phyloP scores from a whole-genome alignment of 2,329 filamentous ascomycete genomes.

The Aspergillus latus region DNA sequence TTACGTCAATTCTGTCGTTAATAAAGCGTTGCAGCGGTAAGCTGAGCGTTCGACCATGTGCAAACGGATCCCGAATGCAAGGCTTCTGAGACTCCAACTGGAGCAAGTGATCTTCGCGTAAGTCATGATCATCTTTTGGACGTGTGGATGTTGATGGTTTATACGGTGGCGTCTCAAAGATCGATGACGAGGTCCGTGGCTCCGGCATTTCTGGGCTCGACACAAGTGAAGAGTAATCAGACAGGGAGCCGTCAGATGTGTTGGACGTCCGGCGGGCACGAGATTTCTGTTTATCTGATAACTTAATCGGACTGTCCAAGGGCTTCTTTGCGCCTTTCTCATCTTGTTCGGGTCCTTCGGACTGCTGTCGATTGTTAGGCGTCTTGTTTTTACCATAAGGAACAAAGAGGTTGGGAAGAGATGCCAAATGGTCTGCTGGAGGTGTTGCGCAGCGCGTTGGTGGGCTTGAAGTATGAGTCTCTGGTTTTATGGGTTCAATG shows the following conservation, averaged over 20 bases:
- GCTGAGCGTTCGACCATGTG: conserved; percentile 35
- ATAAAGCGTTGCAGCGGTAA: conserved; percentile 42
- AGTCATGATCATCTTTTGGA: conserved; percentile 26
- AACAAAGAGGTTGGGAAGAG: conserved; percentile 10
- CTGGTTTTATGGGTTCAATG: no score
- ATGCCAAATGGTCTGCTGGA: not conserved
- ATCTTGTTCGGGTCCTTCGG: conserved; percentile 4
- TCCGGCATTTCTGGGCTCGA: conserved; percentile 33
- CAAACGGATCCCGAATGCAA: conserved; percentile 24
- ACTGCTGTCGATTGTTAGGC: not conserved
- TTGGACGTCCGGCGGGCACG: conserved; percentile 29
- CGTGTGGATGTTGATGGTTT: conserved; percentile 20
- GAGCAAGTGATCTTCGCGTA: conserved; percentile 34
- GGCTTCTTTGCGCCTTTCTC: conserved; percentile 23
- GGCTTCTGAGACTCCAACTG: conserved; percentile 28
- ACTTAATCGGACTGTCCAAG: conserved; percentile 36
- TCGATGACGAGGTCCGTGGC: conserved; percentile 29
- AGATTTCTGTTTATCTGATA: conserved; percentile 22
- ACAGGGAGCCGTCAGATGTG: conserved; percentile 33
- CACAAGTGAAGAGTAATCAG: conserved; percentile 33
- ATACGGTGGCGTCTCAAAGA: conserved; percentile 27
- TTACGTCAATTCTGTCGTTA: conserved; percentile 36
- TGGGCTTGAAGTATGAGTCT: not conserved
- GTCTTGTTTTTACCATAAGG: not conserved
- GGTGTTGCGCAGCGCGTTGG: conserved; percentile 3